phyloP scores from a whole-genome alignment of 2,329 filamentous ascomycete genomes.

The Ascocoryne sarcoides region DNA sequence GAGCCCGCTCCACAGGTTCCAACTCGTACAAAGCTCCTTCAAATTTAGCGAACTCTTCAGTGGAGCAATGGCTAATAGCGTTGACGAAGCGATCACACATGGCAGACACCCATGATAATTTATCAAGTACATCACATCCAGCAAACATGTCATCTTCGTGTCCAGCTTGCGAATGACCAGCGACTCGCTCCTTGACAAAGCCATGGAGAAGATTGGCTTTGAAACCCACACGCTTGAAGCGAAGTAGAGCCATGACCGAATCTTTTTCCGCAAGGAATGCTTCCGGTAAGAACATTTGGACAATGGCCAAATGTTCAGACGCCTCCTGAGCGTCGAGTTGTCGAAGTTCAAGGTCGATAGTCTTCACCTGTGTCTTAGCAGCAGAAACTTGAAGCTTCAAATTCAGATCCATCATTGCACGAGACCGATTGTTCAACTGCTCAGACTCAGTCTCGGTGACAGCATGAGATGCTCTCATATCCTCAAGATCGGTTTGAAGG shows the following conservation, averaged over 20 bases:
- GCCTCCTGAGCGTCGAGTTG: slow-evolving; percentile 85
- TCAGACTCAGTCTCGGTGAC: slow-evolving; percentile 90
- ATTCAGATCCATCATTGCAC: slow-evolving; percentile 95
- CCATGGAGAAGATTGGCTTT: slow-evolving; percentile 73
- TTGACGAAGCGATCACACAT: slow-evolving; percentile 81
- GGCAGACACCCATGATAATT: slow-evolving; percentile 72
- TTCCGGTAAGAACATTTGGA: slow-evolving; percentile 83
- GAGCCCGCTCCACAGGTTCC: slow-evolving; percentile 79
- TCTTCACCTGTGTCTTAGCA: slow-evolving; percentile 86
- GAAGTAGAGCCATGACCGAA: slow-evolving; percentile 78
- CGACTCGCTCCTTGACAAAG: slow-evolving; percentile 71
- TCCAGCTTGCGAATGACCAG: slow-evolving; percentile 55
- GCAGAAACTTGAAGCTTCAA: slow-evolving; percentile 86
- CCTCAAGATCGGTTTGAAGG: slow-evolving; percentile 78
- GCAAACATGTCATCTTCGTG: slow-evolving; percentile 72
- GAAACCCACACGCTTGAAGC: slow-evolving; percentile 81
- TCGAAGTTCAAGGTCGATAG: slow-evolving; percentile 82
- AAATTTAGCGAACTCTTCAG: slow-evolving; percentile 69
- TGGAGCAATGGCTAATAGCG: slow-evolving; percentile 68
- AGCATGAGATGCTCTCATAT: slow-evolving; percentile 85
- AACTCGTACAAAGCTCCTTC: slow-evolving; percentile 78
- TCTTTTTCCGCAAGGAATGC: slow-evolving; percentile 72
- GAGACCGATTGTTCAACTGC: slow-evolving; percentile 77
- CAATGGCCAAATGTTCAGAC: slow-evolving; percentile 76
- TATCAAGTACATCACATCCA: slow-evolving; percentile 74